phyloP scores from a whole-genome alignment of 345 rosid species.

The Eucalyptus viminalis region DNA sequence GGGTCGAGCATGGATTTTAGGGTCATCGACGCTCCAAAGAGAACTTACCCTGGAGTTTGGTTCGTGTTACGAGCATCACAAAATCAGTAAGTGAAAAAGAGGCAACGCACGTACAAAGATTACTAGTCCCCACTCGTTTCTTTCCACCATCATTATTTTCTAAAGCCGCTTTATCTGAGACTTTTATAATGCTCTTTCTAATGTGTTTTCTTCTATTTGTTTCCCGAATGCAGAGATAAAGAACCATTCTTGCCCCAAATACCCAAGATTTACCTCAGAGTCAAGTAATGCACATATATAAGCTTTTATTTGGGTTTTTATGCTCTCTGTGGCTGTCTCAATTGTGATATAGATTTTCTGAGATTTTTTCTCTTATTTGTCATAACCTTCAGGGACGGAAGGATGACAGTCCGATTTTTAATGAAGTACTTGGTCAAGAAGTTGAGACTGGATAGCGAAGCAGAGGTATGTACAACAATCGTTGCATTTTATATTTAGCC shows the following conservation, averaged over 20 bases:
- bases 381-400: slow-evolving; percentile 51
- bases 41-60: slow-evolving; percentile 87
- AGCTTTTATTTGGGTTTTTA: neutral
- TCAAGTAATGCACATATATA: slow-evolving; percentile 40
- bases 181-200: neutral
- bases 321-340: neutral
- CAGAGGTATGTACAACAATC: slow-evolving; percentile 54
- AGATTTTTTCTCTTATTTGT: neutral
- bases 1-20: slow-evolving; percentile 55
- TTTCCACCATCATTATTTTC: neutral
- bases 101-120: neutral
- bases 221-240: slow-evolving; percentile 35
- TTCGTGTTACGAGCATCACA: slow-evolving; percentile 77
- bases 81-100: slow-evolving; percentile 63
- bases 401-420: slow-evolving; percentile 78
- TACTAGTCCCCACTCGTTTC: neutral
- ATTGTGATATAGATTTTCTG: neutral
- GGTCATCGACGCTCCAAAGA: slow-evolving; percentile 64
- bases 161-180: neutral
- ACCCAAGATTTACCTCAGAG: slow-evolving; percentile 87
- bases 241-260: slow-evolving; percentile 88
- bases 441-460: slow-evolving; percentile 71
- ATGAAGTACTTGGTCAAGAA: slow-evolving; percentile 81
- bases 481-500: neutral
- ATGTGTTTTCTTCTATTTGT: neutral